These are phyloP conservation scores for Cercospora sp. DNA, from an alignment of 2,329 filamentous ascomycete species.

Conservation along the genomic window DNA sequence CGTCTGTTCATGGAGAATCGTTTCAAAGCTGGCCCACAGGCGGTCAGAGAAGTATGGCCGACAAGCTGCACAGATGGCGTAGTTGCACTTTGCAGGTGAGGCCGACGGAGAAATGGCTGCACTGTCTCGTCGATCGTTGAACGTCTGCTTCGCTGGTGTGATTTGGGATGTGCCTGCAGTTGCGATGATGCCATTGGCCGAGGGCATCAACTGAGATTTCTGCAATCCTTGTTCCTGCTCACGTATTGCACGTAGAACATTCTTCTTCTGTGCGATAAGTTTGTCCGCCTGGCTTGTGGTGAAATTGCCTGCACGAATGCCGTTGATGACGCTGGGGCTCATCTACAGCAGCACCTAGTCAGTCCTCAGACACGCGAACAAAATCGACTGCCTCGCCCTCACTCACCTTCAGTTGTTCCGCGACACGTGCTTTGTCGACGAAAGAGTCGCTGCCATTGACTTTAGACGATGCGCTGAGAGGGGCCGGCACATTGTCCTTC, in stretches of 20 bases:
- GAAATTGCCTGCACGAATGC: conserved; percentile 47
- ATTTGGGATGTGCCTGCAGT: conserved; percentile 25
- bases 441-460: conserved; percentile 26
- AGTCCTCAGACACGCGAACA: not conserved
- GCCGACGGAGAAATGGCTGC: not conserved
- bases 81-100: conserved; percentile 40
- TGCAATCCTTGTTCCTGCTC: conserved; percentile 13
- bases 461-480: conserved; percentile 17
- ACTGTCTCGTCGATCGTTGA: conserved; percentile 19
- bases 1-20: conserved; percentile 42
- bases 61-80: conserved; percentile 52
- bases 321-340: conserved; percentile 44
- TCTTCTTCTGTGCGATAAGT: conserved; percentile 46
- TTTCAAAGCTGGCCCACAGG: conserved; percentile 47
- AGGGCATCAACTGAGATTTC: not conserved
- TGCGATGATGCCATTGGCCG: conserved; percentile 29
- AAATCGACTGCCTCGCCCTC: not conserved
- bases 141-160: not conserved
- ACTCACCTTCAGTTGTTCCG: conserved; percentile 29
- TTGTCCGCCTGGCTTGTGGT: conserved; percentile 44
- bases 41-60: conserved; percentile 53
- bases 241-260: conserved; percentile 35
- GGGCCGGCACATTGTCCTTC: conserved; percentile 14
- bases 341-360: conserved; percentile 29
- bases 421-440: conserved; percentile 28